Evolutionary conservation across 192 early-diverging fungal genomes (phyloP), one percentile per base, ranked within the genome.

Genomic region (Linnemannia hyalina): DNA sequence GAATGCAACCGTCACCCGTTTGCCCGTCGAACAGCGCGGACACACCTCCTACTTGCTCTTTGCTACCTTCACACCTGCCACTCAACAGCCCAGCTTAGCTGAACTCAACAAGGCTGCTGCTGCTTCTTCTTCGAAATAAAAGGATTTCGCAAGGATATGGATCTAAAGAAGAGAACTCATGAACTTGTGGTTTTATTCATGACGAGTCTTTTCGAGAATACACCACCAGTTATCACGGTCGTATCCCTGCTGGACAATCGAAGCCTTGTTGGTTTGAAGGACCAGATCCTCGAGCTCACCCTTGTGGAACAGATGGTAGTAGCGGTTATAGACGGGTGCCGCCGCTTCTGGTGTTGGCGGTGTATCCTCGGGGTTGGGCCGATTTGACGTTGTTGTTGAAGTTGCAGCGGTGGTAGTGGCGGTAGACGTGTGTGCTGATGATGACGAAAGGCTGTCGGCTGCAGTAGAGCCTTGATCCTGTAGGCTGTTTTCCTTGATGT

Each of bases 191-290:
- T 8, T 26, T 78, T 26, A 41, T 78, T 71, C 70, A 26, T 78
- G 70, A 16, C 32, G 42, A n/a, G 75, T 90, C 88, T 95, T 95
- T 72, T 88, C 88, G 1, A 88, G 90, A 71, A 99, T 93, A 6
- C 97, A 93, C 90, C 97, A 99, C 93, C 96, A 97, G 87, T 99
- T 99, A 88, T 99, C 98, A 35, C 95, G 88, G 83, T 99, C 97
- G 83, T 99, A 99, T 13, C 97, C 98, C n/a, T 89, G 80, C 49
- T 89, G 89, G 9, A 92, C 83, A 29, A 98, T 92, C 9, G 88
- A 74, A 7, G 91, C 92, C 32, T 88, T 88, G 36, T 90, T 91
- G 1, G 91, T 90, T 36, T 87, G 78, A 26, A 78, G 41, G 11
- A 97, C 88, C 42, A 98, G 80, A 23, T 90, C 89, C 68, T 96